These are phyloP conservation scores for Anthracocystis panici-leucophaei DNA, from an alignment of 1,284 basidiomycete genomes.

Conservation along the genomic window DNA sequence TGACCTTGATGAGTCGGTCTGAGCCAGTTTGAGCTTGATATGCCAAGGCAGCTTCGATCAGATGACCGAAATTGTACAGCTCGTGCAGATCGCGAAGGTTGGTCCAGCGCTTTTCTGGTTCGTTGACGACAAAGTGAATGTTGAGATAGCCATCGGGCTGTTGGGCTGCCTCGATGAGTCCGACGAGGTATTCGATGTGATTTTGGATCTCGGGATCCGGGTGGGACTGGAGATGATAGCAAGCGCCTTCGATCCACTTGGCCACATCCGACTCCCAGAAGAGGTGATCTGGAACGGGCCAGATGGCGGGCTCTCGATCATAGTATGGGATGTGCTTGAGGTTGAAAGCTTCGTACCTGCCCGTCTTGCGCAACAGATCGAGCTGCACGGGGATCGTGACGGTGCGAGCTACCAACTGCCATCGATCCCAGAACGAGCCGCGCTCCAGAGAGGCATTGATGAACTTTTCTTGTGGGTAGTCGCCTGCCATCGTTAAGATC, in stretches of 20 bases:
- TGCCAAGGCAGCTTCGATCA: slow-evolving; percentile 33
- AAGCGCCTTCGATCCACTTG: slow-evolving; percentile 33
- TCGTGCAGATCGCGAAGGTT: slow-evolving; percentile 39
- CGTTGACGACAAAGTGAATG: slow-evolving; percentile 37
- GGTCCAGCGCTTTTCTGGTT: slow-evolving; percentile 31
- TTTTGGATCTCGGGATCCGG: slow-evolving; percentile 12
- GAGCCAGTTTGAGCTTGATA: slow-evolving; percentile 23
- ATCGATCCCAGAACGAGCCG: slow-evolving; percentile 28
- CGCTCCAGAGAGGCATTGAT: slow-evolving; percentile 11
- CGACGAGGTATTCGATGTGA: slow-evolving; percentile 27
- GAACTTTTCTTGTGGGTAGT: slow-evolving; percentile 30
- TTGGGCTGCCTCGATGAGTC: slow-evolving; percentile 29
- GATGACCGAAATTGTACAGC: slow-evolving; percentile 42
- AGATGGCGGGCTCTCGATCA: slow-evolving; percentile 13
- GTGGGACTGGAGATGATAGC: slow-evolving; percentile 21
- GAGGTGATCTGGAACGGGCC: slow-evolving; percentile 36
- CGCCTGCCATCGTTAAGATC: slow-evolving; percentile 19
- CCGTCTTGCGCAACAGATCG: slow-evolving; percentile 25
- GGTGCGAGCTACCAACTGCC: slow-evolving; percentile 21
- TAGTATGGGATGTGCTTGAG: slow-evolving; percentile 30
- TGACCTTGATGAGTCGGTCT: slow-evolving; percentile 24
- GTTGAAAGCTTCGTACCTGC: slow-evolving; percentile 36
- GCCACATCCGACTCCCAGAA: slow-evolving; percentile 43
- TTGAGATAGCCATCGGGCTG: slow-evolving; percentile 40
- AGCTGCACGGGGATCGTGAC: slow-evolving; percentile 35